phyloP scores from a whole-genome alignment of 2,329 filamentous ascomycete genomes.

The Clarireedia sp. region DNA sequence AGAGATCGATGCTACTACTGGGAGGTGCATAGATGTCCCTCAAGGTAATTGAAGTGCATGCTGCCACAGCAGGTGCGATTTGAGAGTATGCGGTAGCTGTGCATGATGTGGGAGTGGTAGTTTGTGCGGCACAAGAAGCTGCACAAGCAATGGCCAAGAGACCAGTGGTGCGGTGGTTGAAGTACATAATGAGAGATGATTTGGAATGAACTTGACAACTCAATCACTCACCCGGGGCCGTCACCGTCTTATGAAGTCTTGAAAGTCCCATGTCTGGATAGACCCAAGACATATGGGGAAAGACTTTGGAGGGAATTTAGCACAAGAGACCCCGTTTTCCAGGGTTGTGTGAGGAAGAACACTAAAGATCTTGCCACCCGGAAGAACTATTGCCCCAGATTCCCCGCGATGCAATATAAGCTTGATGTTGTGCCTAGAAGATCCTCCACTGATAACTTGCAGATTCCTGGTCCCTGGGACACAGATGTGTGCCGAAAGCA shows the following conservation, averaged over 20 bases:
- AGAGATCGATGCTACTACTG: conserved; percentile 48
- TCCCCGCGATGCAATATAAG: not conserved
- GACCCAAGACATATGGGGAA: too few relatives aligned
- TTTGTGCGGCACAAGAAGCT: not conserved
- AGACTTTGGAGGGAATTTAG: not conserved
- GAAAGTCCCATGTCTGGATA: not conserved
- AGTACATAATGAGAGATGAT: not conserved
- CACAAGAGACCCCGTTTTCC: not conserved
- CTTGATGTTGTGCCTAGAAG: not conserved
- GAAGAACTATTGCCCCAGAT: not conserved
- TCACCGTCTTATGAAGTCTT: not conserved
- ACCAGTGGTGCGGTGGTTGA: not conserved
- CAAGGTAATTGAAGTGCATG: conserved; percentile 48
- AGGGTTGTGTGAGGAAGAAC: not conserved
- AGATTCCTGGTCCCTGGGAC: not conserved
- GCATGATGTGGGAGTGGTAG: not conserved
- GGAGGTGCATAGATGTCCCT: conserved; percentile 48
- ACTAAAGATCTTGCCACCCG: not conserved
- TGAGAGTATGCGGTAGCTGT: conserved; percentile 34
- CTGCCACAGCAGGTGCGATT: conserved; percentile 40
- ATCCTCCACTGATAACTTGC: not conserved
- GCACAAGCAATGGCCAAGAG: not conserved
- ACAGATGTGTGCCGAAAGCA: not conserved
- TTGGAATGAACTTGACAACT: not conserved
- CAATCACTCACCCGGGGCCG: not conserved